Evolutionary conservation across 176 grass and related monocot species (phyloP), one percentile per base, ranked within the genome.

Genomic region (Tuctoria greenei): DNA sequence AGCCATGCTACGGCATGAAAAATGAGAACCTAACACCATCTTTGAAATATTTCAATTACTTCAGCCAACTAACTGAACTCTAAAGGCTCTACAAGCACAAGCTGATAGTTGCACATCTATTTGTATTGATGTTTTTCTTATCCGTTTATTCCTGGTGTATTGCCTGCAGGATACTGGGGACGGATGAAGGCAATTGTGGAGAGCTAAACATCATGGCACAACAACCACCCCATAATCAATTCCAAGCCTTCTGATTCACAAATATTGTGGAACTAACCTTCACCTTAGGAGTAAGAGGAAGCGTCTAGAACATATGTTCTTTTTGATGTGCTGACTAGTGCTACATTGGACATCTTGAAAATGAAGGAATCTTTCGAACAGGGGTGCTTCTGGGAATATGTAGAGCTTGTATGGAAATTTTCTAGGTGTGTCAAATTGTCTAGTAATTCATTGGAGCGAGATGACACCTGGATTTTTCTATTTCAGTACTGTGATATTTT

Each of bases 201-300:
- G 85, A 86, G 39, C 62, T 90, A 75, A 92, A 82, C 76, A 79
- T 80, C 35, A 76, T 87, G 67, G 79, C 89, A 46, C 85, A 93
- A 46, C 85, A 93, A 66, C 69, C 72, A 73, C 21, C 77, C 28
- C 72, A 83, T 58, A 86, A 60, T 66, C 88, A 91, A 57, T 93
- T 88, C 73, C 81, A 88, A 79, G 55, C 77, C 66, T 93, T 89
- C 77, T 97, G 77, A 97, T 38, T 73, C 56, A 75, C 37, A 78
- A 21, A 52, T 67, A 81, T 82, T 46, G 61, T 79, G 70, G 44
- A 76, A 85, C 80, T 89, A 86, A 92, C 83, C 62, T 67, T 79
- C 60, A 67, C 36, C 35, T 59, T 72, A 85, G 68, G 66, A 88
- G 54, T 57, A 88, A 75, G 45, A 79, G 25, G 72, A 64, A 63